phyloP scores from a whole-genome alignment of 1,284 basidiomycete species.

The Cutaneotrichosporon daszewskae region DNA sequence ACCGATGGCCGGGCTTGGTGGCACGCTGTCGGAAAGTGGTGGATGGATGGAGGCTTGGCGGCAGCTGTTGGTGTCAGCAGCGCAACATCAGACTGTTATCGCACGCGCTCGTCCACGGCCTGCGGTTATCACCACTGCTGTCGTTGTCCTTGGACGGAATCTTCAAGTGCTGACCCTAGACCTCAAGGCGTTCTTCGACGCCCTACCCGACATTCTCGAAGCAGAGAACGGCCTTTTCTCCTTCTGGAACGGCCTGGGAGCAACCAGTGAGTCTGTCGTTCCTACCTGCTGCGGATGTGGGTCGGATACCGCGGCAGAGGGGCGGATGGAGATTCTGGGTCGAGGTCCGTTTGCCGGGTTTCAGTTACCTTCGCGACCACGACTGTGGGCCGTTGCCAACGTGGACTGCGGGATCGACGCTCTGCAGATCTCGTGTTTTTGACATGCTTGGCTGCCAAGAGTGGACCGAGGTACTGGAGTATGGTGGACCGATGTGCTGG shows the following conservation, averaged over 20 bases:
- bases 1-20: not conserved
- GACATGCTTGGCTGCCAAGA: too few relatives aligned
- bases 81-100: not conserved
- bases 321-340: too few relatives aligned
- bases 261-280: slow-evolving; percentile 63
- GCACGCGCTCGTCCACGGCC: not conserved
- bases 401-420: too few relatives aligned
- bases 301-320: too few relatives aligned
- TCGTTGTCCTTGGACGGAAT: too few relatives aligned
- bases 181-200: slow-evolving; percentile 75
- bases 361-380: too few relatives aligned
- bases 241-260: slow-evolving; percentile 96
- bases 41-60: too few relatives aligned
- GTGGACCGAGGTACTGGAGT: too few relatives aligned
- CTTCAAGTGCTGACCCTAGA: slow-evolving; percentile 53
- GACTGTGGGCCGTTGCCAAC: too few relatives aligned
- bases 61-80: not conserved
- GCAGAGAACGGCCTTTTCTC: slow-evolving; percentile 75
- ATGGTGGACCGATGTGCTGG: too few relatives aligned
- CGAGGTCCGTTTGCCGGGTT: too few relatives aligned
- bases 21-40: not conserved
- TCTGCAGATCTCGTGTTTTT: too few relatives aligned
- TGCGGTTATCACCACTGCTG: not conserved
- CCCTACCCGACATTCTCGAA: slow-evolving; percentile 72
- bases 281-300: not conserved